Conservation (phyloP, 257 asterid species). For the Perilla frutescens region DNA sequence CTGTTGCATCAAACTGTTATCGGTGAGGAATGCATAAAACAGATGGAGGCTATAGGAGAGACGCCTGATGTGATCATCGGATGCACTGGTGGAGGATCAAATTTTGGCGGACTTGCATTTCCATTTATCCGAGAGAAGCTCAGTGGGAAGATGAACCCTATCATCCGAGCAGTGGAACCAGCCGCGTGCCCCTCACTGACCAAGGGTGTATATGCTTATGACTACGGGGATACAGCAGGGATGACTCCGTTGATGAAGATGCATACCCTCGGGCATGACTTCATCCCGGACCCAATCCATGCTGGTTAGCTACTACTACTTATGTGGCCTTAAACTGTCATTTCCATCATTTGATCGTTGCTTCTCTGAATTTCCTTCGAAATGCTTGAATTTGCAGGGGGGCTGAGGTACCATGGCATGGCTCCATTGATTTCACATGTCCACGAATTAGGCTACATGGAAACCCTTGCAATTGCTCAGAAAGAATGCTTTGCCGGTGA, state of each 20-base stretch:
- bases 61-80: constrained; percentile 93
- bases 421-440: constrained; percentile 93
- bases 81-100: constrained; percentile 94
- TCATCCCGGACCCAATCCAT: constrained; percentile 92
- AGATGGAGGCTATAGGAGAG: constrained; percentile 87
- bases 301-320: constrained; percentile 55
- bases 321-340: neutral
- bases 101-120: constrained; percentile 90
- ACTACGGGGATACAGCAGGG: constrained; percentile 94
- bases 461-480: constrained; percentile 82
- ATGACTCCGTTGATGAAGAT: constrained; percentile 98
- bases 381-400: constrained; percentile 54
- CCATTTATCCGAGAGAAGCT: constrained; percentile 90
- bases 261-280: constrained; percentile 98
- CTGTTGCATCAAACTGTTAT: constrained; percentile 85
- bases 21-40: constrained; percentile 94
- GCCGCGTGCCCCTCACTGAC: constrained; percentile 96
- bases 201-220: constrained; percentile 87
- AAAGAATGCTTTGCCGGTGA: constrained; percentile 88
- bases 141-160: constrained; percentile 71
- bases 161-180: constrained; percentile 85
- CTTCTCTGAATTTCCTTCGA: neutral
- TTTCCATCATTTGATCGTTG: neutral
- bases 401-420: constrained; percentile 96
- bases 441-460: constrained; percentile 76